phyloP scores from a whole-genome alignment of 257 asterid species.

The Nicotiana benthamiana region DNA sequence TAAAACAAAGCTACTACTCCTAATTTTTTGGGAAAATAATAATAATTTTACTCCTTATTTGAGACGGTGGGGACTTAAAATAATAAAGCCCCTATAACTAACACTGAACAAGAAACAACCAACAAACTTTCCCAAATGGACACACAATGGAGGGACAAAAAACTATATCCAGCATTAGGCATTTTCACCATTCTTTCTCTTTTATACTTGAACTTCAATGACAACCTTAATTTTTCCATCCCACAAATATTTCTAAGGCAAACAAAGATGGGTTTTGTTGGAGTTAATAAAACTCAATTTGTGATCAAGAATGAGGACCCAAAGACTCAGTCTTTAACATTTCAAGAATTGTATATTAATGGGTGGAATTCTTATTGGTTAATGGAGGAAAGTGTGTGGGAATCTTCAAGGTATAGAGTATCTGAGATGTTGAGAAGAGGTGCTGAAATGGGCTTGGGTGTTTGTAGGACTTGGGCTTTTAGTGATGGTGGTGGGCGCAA shows the following conservation, averaged over 20 bases:
- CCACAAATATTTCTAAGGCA: conserved; percentile 27
- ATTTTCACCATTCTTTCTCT: conserved; percentile 18
- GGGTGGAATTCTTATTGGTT: conserved; percentile 70
- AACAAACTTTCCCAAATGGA: conserved; percentile 18
- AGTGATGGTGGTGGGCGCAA: conserved; percentile 38
- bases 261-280: conserved; percentile 35
- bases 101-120: not conserved
- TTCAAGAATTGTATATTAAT: conserved; percentile 30
- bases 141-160: conserved; percentile 30
- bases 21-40: too few relatives aligned
- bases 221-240: conserved; percentile 13
- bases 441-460: conserved; percentile 42
- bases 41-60: too few relatives aligned
- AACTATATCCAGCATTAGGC: conserved; percentile 32
- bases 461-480: conserved; percentile 62
- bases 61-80: not conserved
- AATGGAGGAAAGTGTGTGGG: conserved; percentile 39
- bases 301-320: conserved; percentile 15
- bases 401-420: conserved; percentile 31
- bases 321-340: not conserved
- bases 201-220: conserved; percentile 27
- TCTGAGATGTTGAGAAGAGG: conserved; percentile 41
- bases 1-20: too few relatives aligned
- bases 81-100: not conserved
- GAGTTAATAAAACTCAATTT: conserved; percentile 47